Conservation (phyloP, 108 stramenopile species). For the Aureococcus anophagefferens region DNA sequence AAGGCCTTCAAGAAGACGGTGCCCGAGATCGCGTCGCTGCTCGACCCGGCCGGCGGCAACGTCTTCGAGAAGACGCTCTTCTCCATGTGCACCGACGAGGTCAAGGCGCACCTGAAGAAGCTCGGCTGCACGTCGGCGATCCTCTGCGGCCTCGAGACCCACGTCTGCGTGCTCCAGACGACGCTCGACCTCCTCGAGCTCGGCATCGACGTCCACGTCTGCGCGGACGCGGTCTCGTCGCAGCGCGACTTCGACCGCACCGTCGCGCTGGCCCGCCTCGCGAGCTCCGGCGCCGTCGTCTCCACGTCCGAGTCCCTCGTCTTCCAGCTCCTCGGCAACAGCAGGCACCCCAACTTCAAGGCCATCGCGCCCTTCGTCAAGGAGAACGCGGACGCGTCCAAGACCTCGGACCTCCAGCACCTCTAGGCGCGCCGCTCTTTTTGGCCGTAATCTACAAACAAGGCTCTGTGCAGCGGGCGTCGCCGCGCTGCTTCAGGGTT, state of each 20-base stretch:
- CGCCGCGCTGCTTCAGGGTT: too few species aligned
- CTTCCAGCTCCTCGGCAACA: conserved; percentile 29
- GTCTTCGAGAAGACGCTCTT: conserved; percentile 86
- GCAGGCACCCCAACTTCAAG: conserved; percentile 28
- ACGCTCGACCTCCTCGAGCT: conserved; percentile 70
- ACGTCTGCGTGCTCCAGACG: conserved; percentile 82
- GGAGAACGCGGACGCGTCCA: too few species aligned
- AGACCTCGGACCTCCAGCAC: too few species aligned
- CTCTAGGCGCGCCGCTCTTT: too few species aligned
- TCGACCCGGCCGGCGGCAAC: conserved; percentile 41
- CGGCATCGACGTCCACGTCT: conserved; percentile 74
- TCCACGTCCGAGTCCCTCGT: conserved; percentile 43
- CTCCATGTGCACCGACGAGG: conserved; percentile 76
- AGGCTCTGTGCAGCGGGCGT: too few species aligned
- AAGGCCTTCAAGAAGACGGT: conserved; percentile 82
- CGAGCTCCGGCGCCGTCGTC: conserved; percentile 34
- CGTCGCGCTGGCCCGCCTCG: conserved; percentile 66
- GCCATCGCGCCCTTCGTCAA: background rate
- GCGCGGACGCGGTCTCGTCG: conserved; percentile 72
- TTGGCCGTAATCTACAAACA: too few species aligned
- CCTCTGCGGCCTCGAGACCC: conserved; percentile 88
- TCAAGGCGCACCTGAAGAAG: conserved; percentile 38
- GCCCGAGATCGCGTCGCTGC: conserved; percentile 44
- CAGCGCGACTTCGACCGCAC: conserved; percentile 65
- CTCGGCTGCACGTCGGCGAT: conserved; percentile 46